Evolutionary conservation across 2,329 filamentous ascomycete genomes (phyloP), one percentile per base, ranked within the genome.

Genomic region (Hypoxylon sp.): DNA sequence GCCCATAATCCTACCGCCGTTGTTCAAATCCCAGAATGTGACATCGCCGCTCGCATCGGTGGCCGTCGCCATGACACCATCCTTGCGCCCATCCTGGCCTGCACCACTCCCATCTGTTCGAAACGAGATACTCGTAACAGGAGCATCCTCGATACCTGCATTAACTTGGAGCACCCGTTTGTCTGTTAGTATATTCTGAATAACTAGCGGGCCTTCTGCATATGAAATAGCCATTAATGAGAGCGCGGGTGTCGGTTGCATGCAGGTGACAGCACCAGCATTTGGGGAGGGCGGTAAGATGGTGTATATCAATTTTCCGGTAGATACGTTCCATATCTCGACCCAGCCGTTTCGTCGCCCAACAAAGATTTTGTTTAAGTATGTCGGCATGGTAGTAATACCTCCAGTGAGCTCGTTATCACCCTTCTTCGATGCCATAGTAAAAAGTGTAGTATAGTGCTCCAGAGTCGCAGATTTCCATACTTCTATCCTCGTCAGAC

Each of bases 281-380:
- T 86, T 80, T 2, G 86, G 78, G 6, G 82, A 81, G 0, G 89
- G 86, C 1, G 94, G 89, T 9, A 94, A 76, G 41, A 99, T 87
- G 2, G 91, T 95, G 71, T 97, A 95, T 19, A 99, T 84, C 44
- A 97, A 79, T 70, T 95, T 96, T 36, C 83, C 92, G 3, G 90
- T 96, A 68, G 89, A 95, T 54, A 99, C 78, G 67, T 99, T 99
- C 93, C 94, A 99, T 40, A 99, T 96, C 67, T 99, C 94, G 6
- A 97, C 87, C 70, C 86, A 88, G 5, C 94, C 94, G 69, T 99
- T 91, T 57, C 82, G 83, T 63, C 91, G 86, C 7, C 91, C 95
- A 2, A 91, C 89, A 60, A 97, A 91, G 32, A 99, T 83, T 73
- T 99, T 99, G 78, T 99, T 99, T 54, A 99, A 73, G 71, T 91